Evolutionary conservation across 2,329 filamentous ascomycete species (phyloP).

Genomic region (Hymenotorrendiella dingleyae): DNA sequence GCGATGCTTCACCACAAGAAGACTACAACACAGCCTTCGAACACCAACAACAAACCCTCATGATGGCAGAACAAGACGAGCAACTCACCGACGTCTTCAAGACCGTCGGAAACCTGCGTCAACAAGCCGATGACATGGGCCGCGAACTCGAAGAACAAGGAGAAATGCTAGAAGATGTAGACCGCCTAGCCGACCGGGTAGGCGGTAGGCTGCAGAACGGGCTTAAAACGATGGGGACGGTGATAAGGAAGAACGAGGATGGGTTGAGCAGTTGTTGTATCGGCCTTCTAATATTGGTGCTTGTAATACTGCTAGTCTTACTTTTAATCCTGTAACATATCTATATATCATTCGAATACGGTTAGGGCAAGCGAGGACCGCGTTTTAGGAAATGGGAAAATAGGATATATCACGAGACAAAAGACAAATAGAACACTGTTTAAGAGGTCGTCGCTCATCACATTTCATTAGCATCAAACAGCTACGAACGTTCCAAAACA

Average conservation of each 20-base stretch:
- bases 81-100: constrained; percentile 88
- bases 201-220: constrained; percentile 80
- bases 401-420: not conserved
- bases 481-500: too few relatives aligned
- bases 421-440: not conserved
- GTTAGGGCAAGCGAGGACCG: not conserved
- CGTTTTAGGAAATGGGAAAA: not conserved
- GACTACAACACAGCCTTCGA: constrained; percentile 71
- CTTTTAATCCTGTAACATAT: constrained; percentile 51
- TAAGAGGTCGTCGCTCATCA: constrained; percentile 5
- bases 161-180: constrained; percentile 81
- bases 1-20: constrained; percentile 29
- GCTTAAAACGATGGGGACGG: constrained; percentile 76
- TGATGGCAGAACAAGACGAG: constrained; percentile 93
- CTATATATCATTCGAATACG: not conserved
- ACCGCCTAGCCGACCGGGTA: constrained; percentile 79
- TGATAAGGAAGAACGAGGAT: constrained; percentile 90
- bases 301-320: constrained; percentile 80
- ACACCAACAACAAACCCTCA: constrained; percentile 81
- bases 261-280: constrained; percentile 85
- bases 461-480: constrained; percentile 14
- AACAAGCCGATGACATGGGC: constrained; percentile 94
- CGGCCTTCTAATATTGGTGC: constrained; percentile 75
- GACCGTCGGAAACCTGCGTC: constrained; percentile 83
- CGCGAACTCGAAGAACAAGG: constrained; percentile 91